These are phyloP conservation scores for Ascoidea asiatica DNA, from an alignment of 805 yeast species.

Conservation along the genomic window DNA sequence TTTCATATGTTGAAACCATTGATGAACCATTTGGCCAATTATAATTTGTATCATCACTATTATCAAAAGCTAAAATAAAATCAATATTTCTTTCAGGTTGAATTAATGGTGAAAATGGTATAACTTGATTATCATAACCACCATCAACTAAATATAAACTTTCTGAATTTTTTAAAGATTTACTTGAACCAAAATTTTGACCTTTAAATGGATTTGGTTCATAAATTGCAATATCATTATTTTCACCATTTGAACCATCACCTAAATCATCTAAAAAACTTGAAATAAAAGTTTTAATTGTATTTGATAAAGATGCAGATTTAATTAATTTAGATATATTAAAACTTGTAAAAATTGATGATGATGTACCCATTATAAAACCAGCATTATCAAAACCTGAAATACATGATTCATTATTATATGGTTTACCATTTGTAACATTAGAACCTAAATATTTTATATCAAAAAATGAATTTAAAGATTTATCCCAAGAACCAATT, in stretches of 20 bases:
- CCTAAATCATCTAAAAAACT: slow-evolving; percentile 33
- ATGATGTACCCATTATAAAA: slow-evolving; percentile 71
- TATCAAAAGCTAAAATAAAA: slow-evolving; percentile 38
- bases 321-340: background rate
- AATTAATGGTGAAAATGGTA: slow-evolving; percentile 41
- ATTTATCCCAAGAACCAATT: slow-evolving; percentile 82
- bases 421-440: slow-evolving; percentile 43
- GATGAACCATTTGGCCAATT: slow-evolving; percentile 10
- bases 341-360: slow-evolving; percentile 63
- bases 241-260: slow-evolving; percentile 16
- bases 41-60: slow-evolving; percentile 16
- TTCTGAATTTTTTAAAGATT: slow-evolving; percentile 22
- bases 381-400: slow-evolving; percentile 72
- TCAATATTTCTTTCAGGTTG: slow-evolving; percentile 41
- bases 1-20: slow-evolving; percentile 4
- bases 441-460: slow-evolving; percentile 57
- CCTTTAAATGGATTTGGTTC: slow-evolving; percentile 36
- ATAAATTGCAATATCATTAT: slow-evolving; percentile 36
- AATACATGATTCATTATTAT: slow-evolving; percentile 31
- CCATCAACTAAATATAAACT: slow-evolving; percentile 35
- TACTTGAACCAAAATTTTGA: slow-evolving; percentile 18
- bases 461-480: slow-evolving; percentile 50
- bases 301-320: slow-evolving; percentile 5
- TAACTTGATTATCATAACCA: slow-evolving; percentile 44
- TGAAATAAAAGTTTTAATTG: slow-evolving; percentile 26